Evolutionary conservation across 352 stramenopile genomes (phyloP).

Genomic region (Globisporangium paroecandrum): DNA sequence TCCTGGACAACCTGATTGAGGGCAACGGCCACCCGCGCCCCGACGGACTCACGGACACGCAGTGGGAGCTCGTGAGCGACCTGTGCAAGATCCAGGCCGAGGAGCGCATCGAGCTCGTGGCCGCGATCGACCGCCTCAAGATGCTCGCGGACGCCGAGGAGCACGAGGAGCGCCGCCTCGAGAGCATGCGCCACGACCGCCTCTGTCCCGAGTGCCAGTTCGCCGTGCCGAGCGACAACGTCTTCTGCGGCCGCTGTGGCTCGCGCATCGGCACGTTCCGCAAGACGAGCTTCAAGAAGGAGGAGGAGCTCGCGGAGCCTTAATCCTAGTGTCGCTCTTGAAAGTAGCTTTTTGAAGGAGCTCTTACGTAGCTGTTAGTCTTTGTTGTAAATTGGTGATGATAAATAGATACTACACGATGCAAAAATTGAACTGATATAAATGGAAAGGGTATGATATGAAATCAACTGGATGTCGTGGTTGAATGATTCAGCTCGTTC

Average conservation of each 20-base stretch:
- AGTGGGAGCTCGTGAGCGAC: slow-evolving; percentile 16
- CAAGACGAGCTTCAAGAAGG: slow-evolving; percentile 3
- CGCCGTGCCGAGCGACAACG: slow-evolving; percentile 16
- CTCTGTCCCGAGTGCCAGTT: slow-evolving; percentile 17
- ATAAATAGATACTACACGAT: background rate
- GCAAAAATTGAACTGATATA: background rate
- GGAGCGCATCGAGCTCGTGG: slow-evolving; percentile 11
- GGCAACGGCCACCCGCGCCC: slow-evolving; percentile 13
- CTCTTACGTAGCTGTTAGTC: background rate
- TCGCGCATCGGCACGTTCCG: slow-evolving; percentile 16
- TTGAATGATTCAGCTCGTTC: background rate
- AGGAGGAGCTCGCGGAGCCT: background rate
- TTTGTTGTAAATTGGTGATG: background rate
- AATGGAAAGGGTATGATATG: background rate
- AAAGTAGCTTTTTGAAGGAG: too few species aligned
- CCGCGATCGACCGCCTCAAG: slow-evolving; percentile 13
- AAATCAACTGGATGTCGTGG: background rate
- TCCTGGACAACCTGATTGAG: slow-evolving; percentile 23
- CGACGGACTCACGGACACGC: slow-evolving; percentile 13
- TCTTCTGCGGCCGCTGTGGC: slow-evolving; percentile 18
- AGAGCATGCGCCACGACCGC: slow-evolving; percentile 16
- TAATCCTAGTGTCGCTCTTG: background rate
- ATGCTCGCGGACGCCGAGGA: slow-evolving; percentile 16
- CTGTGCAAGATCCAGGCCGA: slow-evolving; percentile 7
- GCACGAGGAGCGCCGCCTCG: slow-evolving; percentile 13